Percentiles rank a stretch among this genome's conserved stretches.
phyloP scores from a whole-genome alignment of 2,329 filamentous ascomycete species.

The Venturia asperata region DNA sequence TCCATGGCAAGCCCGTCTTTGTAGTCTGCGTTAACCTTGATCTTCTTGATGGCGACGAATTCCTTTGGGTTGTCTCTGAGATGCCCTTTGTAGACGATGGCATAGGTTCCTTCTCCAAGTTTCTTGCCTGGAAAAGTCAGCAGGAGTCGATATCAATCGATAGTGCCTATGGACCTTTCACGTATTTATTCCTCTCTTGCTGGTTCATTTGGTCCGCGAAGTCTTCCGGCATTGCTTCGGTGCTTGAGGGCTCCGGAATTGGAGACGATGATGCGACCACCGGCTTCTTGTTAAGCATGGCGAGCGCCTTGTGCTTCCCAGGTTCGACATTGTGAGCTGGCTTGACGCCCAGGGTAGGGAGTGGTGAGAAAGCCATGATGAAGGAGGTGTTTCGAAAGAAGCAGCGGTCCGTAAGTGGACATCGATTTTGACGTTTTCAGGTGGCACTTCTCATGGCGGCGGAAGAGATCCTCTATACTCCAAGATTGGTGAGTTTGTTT shows the following conservation, averaged over 20 bases:
- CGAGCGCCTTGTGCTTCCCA: slow-evolving; percentile 7
- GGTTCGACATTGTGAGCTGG: not conserved
- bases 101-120: slow-evolving; percentile 94
- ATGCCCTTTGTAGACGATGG: slow-evolving; percentile 86
- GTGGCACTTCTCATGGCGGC: not conserved
- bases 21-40: slow-evolving; percentile 79
- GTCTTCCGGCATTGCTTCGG: slow-evolving; percentile 26
- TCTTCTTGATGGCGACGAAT: slow-evolving; percentile 88
- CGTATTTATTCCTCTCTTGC: slow-evolving; percentile 68
- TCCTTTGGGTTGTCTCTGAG: slow-evolving; percentile 62
- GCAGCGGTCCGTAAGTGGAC: slow-evolving; percentile 21
- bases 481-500: not conserved
- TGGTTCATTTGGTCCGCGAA: slow-evolving; percentile 44
- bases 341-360: not conserved
- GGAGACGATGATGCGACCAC: slow-evolving; percentile 24
- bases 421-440: not conserved
- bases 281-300: slow-evolving; percentile 10
- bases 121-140: slow-evolving; percentile 58
- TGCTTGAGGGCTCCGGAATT: slow-evolving; percentile 18
- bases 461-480: not conserved
- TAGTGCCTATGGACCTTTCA: slow-evolving; percentile 56
- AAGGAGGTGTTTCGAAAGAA: slow-evolving; percentile 20
- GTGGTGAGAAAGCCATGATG: slow-evolving; percentile 22
- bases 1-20: slow-evolving; percentile 90
- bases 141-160: slow-evolving; percentile 14